A percentile compares a stretch with the other conserved stretches of the same genome.
These are phyloP conservation scores for Zymoseptoria crescenta DNA, from an alignment of 2,329 filamentous ascomycete genomes.

Conservation along the genomic window DNA sequence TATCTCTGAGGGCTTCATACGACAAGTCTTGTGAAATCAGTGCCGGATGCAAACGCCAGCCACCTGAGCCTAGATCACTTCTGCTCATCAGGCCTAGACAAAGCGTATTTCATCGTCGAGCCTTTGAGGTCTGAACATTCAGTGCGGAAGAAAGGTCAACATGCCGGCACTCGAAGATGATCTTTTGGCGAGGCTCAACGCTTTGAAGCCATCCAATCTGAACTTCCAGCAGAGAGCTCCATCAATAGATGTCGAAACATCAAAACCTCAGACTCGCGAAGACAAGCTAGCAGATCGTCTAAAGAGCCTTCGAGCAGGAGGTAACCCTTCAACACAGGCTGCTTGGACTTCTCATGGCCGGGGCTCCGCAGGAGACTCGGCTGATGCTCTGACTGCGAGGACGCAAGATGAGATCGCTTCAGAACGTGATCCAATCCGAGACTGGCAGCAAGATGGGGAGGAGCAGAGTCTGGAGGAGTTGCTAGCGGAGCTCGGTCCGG, in stretches of 20 bases:
- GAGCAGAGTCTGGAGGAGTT: conserved; percentile 42
- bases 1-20: no score
- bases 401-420: conserved; percentile 15
- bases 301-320: conserved; percentile 21
- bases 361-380: not conserved
- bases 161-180: conserved; percentile 31
- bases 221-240: conserved; percentile 21
- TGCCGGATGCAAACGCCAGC: no score
- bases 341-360: no score
- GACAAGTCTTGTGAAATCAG: no score
- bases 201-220: conserved; percentile 39
- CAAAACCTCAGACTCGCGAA: conserved; percentile 17
- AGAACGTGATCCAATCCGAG: conserved; percentile 18
- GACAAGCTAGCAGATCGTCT: conserved; percentile 29
- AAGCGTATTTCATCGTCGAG: no score
- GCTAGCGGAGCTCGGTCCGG: conserved; percentile 34
- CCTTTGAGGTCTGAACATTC: not conserved
- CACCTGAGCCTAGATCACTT: no score
- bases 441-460: conserved; percentile 33
- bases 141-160: not conserved
- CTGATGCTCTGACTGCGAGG: conserved; percentile 11
- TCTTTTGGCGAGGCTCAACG: conserved; percentile 43
- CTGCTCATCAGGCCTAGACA: no score
- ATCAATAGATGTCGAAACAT: conserved; percentile 18
- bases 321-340: not conserved